Percentiles rank a stretch among this genome's conserved stretches.
phyloP scores from a whole-genome alignment of 2,329 filamentous ascomycete species.

The Septoria petroselini region DNA sequence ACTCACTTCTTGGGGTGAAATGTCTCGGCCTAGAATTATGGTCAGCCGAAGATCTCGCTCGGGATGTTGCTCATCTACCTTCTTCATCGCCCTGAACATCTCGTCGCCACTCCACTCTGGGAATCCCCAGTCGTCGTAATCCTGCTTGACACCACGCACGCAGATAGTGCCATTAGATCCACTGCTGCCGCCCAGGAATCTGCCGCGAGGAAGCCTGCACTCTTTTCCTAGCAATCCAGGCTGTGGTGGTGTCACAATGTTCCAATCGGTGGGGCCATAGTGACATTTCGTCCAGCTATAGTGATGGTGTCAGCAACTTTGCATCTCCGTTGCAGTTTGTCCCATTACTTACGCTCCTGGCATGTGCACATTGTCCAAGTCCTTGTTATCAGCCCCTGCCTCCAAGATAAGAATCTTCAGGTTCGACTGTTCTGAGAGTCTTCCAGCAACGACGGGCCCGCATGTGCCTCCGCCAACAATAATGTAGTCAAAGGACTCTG shows the following conservation, averaged over 20 bases:
- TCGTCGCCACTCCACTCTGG: slow-evolving; percentile 33
- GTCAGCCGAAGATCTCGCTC: not conserved
- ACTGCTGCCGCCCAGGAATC: slow-evolving; percentile 45
- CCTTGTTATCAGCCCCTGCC: slow-evolving; percentile 34
- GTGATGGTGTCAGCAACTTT: not conserved
- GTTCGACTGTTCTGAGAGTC: slow-evolving; percentile 31
- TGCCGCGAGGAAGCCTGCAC: slow-evolving; percentile 45
- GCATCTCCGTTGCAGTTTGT: not conserved
- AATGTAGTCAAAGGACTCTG: slow-evolving; percentile 29
- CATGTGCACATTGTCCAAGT: slow-evolving; percentile 49
- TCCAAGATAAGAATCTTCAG: slow-evolving; percentile 31
- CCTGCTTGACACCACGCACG: slow-evolving; percentile 44
- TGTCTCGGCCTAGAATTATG: slow-evolving; percentile 22
- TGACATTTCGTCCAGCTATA: slow-evolving; percentile 44
- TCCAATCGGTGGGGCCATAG: slow-evolving; percentile 47
- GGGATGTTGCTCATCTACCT: slow-evolving; percentile 14
- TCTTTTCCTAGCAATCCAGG: slow-evolving; percentile 42
- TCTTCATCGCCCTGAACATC: slow-evolving; percentile 34
- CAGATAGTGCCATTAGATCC: slow-evolving; percentile 48
- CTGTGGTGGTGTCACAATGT: slow-evolving; percentile 43
- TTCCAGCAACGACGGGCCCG: slow-evolving; percentile 29
- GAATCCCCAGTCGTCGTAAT: slow-evolving; percentile 39
- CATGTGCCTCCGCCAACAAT: slow-evolving; percentile 32
- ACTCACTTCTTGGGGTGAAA: slow-evolving; percentile 27
- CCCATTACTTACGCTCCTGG: slow-evolving; percentile 41